Conservation (phyloP, 2,329 filamentous ascomycete species). For the Bipolaris zeicola region DNA sequence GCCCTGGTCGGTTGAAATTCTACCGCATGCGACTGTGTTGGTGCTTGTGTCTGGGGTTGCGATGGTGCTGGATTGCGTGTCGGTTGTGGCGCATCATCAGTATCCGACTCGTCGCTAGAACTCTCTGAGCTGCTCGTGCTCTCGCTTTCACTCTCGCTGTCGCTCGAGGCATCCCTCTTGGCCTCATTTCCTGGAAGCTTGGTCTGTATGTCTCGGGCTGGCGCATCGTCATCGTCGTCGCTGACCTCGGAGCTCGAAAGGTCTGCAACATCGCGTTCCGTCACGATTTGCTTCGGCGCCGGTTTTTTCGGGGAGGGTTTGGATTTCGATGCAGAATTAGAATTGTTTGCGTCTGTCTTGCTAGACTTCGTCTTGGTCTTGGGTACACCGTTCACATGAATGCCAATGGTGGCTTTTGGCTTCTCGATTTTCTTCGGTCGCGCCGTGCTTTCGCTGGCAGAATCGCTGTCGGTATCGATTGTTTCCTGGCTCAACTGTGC, state of each 20-base stretch:
- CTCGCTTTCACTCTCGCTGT: constrained; percentile 21
- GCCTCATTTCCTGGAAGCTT: constrained; percentile 22
- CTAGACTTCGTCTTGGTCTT: constrained; percentile 26
- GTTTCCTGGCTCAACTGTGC: constrained; percentile 45
- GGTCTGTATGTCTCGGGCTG: constrained; percentile 22
- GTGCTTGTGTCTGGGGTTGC: constrained; percentile 10
- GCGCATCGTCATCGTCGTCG: constrained; percentile 28
- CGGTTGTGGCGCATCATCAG: constrained; percentile 30
- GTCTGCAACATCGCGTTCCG: constrained; percentile 28
- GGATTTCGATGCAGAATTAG: constrained; percentile 20
- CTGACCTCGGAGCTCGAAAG: constrained; percentile 34
- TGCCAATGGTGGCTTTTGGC: constrained; percentile 36
- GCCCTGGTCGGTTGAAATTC: constrained; percentile 44
- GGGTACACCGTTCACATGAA: constrained; percentile 36
- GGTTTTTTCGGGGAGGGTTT: constrained; percentile 25
- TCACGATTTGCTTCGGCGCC: constrained; percentile 30
- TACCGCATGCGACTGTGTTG: constrained; percentile 35
- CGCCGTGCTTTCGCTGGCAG: constrained; percentile 26
- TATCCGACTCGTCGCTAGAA: constrained; percentile 49
- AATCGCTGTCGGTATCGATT: constrained; percentile 43
- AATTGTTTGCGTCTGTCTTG: constrained; percentile 11
- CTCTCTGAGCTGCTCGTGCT: constrained; percentile 32
- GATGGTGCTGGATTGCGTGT: constrained; percentile 21
- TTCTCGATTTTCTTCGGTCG: constrained; percentile 26
- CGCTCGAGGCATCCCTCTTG: constrained; percentile 18